Evolutionary conservation across 345 rosid species (phyloP).

Genomic region (Salix exigua): DNA sequence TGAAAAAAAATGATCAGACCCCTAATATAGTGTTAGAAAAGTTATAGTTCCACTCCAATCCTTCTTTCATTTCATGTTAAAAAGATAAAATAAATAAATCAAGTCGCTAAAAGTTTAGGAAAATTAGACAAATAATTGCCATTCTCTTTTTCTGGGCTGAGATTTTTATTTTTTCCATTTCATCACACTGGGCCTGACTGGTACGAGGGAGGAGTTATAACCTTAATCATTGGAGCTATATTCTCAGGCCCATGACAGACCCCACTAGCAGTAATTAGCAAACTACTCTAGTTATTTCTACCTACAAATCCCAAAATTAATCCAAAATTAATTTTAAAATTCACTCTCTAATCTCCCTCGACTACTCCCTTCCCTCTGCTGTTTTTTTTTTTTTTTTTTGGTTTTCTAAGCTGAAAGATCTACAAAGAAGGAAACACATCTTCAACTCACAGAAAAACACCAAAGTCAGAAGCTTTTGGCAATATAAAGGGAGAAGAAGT

Average conservation of each 20-base stretch:
- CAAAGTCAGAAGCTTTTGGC: neutral
- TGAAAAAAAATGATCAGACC: too few species aligned
- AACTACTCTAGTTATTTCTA: neutral
- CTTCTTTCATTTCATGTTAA: too few species aligned
- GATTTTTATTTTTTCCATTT: neutral
- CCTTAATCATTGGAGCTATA: neutral
- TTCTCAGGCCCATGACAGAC: neutral
- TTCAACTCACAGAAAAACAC: neutral
- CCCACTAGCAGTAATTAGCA: neutral
- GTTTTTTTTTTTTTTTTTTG: neutral
- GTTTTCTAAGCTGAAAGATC: neutral
- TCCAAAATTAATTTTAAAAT: neutral
- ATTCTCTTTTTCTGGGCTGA: too few species aligned
- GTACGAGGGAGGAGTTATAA: neutral
- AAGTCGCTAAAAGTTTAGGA: too few species aligned
- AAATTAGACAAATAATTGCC: too few species aligned
- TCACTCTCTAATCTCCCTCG: neutral
- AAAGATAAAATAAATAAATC: too few species aligned
- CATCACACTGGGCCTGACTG: neutral
- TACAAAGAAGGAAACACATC: neutral
- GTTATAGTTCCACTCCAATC: too few species aligned
- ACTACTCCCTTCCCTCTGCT: neutral
- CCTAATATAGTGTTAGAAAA: too few species aligned
- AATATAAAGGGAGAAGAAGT: neutral
- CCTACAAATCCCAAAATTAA: neutral